phyloP scores from a whole-genome alignment of 208 protist species.

The Trypanosomatidae sp. region DNA sequence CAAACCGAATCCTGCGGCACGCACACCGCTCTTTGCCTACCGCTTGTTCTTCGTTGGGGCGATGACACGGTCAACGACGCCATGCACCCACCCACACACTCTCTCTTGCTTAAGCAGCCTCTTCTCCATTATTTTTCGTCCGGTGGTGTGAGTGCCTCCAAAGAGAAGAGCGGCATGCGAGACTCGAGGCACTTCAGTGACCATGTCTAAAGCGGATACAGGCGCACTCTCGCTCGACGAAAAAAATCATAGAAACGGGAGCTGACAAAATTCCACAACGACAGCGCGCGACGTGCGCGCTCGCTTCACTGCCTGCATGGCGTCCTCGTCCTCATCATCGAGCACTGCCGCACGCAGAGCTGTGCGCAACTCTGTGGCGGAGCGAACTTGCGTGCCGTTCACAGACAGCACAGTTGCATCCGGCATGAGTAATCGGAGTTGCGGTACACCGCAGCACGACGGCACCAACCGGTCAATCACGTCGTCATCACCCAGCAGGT shows the following conservation, averaged over 20 bases:
- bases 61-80: no score
- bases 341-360: constrained; percentile 14
- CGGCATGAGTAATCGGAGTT: constrained; percentile 23
- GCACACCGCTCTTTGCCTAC: no score
- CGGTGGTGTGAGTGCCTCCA: no score
- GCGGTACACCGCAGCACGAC: constrained; percentile 17
- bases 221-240: neutral
- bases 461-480: constrained; percentile 30
- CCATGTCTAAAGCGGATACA: neutral
- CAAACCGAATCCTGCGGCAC: no score
- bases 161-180: neutral
- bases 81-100: no score
- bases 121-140: neutral
- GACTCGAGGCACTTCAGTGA: neutral
- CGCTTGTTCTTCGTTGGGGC: no score
- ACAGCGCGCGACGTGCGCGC: constrained; percentile 9
- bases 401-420: constrained; percentile 34
- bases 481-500: constrained; percentile 20
- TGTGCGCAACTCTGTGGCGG: constrained; percentile 26
- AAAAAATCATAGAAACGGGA: neutral
- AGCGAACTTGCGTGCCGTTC: constrained; percentile 27
- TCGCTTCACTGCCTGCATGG: constrained; percentile 11
- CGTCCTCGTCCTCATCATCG: neutral
- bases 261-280: constrained; percentile 14
- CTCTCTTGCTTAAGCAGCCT: neutral